Conservation (phyloP, 768 basidiomycete genomes). For the Cubamyces sp. region DNA sequence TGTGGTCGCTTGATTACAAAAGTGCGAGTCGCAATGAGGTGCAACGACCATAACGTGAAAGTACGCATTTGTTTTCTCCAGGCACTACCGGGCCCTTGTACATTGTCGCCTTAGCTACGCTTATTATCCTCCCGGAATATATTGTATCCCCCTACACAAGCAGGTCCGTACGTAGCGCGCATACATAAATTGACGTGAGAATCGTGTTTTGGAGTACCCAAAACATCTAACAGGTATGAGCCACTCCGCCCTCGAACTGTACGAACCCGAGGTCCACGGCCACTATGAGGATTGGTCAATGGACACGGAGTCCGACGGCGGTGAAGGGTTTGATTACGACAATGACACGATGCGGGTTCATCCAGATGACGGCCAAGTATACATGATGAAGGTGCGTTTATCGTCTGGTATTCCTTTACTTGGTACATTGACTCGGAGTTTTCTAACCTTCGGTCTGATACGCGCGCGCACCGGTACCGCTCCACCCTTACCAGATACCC, state of each 20-base stretch:
- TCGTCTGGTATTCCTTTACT: no score
- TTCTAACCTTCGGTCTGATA: not conserved
- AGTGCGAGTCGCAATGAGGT: not conserved
- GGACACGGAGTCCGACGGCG: not conserved
- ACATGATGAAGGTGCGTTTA: constrained; percentile 7
- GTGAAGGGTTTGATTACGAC: not conserved
- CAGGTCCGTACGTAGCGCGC: not conserved
- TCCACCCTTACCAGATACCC: constrained; percentile 58
- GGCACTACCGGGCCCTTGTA: not conserved
- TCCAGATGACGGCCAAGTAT: not conserved
- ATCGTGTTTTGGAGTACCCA: not conserved
- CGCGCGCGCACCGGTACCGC: not conserved
- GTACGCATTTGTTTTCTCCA: not conserved
- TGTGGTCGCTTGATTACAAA: not conserved
- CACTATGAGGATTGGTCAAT: constrained; percentile 1
- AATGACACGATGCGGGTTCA: constrained; percentile 1
- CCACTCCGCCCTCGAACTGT: constrained; percentile 5
- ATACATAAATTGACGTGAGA: not conserved
- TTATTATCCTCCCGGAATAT: not conserved
- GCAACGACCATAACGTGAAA: not conserved
- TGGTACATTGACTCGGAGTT: not conserved
- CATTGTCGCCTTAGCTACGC: not conserved
- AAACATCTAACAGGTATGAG: not conserved
- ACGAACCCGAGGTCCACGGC: constrained; percentile 6
- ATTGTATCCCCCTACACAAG: not conserved